Conservation (phyloP, 2,329 filamentous ascomycete species). For the Fusarium xyrophilum region DNA sequence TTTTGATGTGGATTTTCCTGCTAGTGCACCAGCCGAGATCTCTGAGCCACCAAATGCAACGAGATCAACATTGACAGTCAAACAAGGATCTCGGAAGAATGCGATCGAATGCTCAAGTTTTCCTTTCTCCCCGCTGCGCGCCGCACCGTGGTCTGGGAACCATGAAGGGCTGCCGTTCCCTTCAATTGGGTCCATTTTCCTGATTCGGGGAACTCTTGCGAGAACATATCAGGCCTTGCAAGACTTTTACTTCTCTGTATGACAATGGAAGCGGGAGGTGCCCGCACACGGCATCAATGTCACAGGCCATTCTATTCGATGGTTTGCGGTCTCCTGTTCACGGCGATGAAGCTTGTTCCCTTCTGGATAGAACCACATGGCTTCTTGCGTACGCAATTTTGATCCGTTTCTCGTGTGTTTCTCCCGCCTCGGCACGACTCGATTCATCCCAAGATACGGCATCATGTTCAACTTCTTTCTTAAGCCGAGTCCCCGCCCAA, state of each 20-base stretch:
- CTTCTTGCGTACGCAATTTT: constrained; percentile 5
- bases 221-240: constrained; percentile 36
- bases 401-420: not conserved
- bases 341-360: not conserved
- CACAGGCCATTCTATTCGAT: constrained; percentile 4
- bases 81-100: constrained; percentile 27
- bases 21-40: not conserved
- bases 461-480: constrained; percentile 25
- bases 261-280: constrained; percentile 7
- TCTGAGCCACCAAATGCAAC: not conserved
- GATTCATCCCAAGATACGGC: constrained; percentile 5
- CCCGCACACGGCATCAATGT: constrained; percentile 12
- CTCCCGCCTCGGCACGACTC: not conserved
- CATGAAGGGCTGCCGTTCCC: constrained; percentile 33
- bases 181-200: constrained; percentile 36
- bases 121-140: constrained; percentile 13
- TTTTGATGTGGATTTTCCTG: not conserved
- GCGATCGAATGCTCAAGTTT: constrained; percentile 20
- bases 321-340: not conserved
- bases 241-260: constrained; percentile 2
- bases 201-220: constrained; percentile 46
- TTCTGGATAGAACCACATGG: constrained; percentile 1
- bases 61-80: not conserved
- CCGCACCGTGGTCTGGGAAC: constrained; percentile 29
- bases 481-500: constrained; percentile 6